Conservation (phyloP, 2,329 filamentous ascomycete species). For the Aspergillus fumigatiaffinis region DNA sequence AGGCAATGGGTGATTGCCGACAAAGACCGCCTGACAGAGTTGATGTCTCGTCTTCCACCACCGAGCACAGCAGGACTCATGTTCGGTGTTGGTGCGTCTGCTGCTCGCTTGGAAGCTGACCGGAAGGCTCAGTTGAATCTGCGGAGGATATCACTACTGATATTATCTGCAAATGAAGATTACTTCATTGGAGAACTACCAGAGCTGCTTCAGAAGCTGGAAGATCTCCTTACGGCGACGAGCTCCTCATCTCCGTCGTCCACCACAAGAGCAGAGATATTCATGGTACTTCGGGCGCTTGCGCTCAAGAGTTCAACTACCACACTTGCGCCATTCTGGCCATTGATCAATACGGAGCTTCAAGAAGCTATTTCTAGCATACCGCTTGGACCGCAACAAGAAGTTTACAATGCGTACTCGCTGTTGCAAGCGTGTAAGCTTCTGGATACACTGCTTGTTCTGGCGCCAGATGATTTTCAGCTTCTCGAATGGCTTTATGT, state of each 20-base stretch:
- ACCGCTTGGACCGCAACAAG: conserved; percentile 64
- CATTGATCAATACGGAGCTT: conserved; percentile 80
- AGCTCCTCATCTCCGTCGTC: conserved; percentile 88
- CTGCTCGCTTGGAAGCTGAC: conserved; percentile 90
- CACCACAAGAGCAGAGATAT: conserved; percentile 80
- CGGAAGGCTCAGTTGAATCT: conserved; percentile 87
- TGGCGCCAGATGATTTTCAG: conserved; percentile 93
- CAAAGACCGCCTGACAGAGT: conserved; percentile 80
- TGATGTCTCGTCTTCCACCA: conserved; percentile 72
- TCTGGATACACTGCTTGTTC: conserved; percentile 78
- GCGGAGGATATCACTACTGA: conserved; percentile 72
- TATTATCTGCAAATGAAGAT: conserved; percentile 73
- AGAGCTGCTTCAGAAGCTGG: conserved; percentile 72
- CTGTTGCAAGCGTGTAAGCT: conserved; percentile 91
- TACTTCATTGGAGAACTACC: conserved; percentile 74
- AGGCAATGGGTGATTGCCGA: conserved; percentile 81
- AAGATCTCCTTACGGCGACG: conserved; percentile 80
- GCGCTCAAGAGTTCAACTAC: conserved; percentile 73
- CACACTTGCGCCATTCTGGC: conserved; percentile 84
- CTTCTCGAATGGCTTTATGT: conserved; percentile 98
- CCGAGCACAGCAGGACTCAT: conserved; percentile 94
- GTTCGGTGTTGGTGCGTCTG: conserved; percentile 95
- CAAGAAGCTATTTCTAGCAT: conserved; percentile 75
- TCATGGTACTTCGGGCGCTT: conserved; percentile 79
- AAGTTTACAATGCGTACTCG: conserved; percentile 71